These are phyloP conservation scores for Panicum miliaceum DNA, from an alignment of 176 grass and related monocot genomes.

Conservation along the genomic window DNA sequence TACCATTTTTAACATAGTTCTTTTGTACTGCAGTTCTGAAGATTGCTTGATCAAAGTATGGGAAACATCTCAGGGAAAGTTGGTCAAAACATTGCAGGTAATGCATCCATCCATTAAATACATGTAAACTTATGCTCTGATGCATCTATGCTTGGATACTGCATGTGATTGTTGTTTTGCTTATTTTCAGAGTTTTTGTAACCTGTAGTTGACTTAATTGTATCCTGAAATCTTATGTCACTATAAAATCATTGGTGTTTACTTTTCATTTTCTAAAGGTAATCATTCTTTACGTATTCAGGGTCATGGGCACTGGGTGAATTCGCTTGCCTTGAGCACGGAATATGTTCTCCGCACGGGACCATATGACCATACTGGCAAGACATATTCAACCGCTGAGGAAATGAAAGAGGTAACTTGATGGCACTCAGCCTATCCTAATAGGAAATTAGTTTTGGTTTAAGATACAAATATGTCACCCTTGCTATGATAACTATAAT, in stretches of 20 bases:
- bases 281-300: slow-evolving; percentile 37
- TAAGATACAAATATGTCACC: neutral
- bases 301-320: slow-evolving; percentile 99
- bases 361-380: slow-evolving; percentile 87
- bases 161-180: neutral
- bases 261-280: neutral
- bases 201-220: neutral
- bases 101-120: slow-evolving; percentile 24
- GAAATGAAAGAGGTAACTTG: slow-evolving; percentile 89
- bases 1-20: slow-evolving; percentile 28
- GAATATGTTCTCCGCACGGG: slow-evolving; percentile 99
- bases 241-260: slow-evolving; percentile 12
- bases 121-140: slow-evolving; percentile 5
- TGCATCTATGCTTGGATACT: neutral
- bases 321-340: slow-evolving; percentile 94
- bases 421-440: neutral
- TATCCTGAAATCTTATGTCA: neutral
- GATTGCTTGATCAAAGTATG: slow-evolving; percentile 98
- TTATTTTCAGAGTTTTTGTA: slow-evolving; percentile 23
- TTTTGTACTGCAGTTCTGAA: slow-evolving; percentile 72
- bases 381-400: slow-evolving; percentile 78
- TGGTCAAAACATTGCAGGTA: slow-evolving; percentile 96
- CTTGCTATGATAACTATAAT: neutral
- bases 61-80: slow-evolving; percentile 91
- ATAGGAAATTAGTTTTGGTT: slow-evolving; percentile 7